Evolutionary conservation across 2,329 filamentous ascomycete species (phyloP), one percentile per base, ranked within the genome.

Genomic region (Cladosporium sphaerospermum): DNA sequence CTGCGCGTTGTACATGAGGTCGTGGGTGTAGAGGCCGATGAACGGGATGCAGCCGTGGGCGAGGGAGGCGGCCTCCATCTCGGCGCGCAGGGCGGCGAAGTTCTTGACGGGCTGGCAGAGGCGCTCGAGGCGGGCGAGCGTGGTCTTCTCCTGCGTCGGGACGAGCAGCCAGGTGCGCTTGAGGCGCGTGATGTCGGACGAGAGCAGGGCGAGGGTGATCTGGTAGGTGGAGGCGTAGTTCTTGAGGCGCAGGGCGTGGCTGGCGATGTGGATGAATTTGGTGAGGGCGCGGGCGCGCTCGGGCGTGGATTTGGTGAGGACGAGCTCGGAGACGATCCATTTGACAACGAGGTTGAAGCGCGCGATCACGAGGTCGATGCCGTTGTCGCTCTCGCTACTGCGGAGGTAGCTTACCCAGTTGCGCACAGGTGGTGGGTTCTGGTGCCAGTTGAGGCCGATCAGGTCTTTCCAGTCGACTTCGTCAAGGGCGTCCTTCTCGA

Each of bases 391-490:
- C 34, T 61, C 58, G 19, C 62, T 59, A 46, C 84, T 83, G 49
- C 84, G 82, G 39, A 92, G 75, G 64, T 90, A 92, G 41, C 89
- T 84, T 9, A 92, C 88, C 88, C 88, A 93, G 18, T 89, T 69
- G 16, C 61, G 62, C 28, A 66, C 59, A 8, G 57, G 54, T 4
- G 63, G 60, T 39, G 67, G 61, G 28, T 78, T 78, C 61, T 89
- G 82, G 65, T 88, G 89, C 87, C 88, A 92, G 47, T 82, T 82
- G 75, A 93, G 85, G 52, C 90, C 86, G 52, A 92, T 88, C 10
- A 93, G 75, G 61, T 93, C 88, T 66, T 87, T 89, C 88, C 88
- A 93, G 70, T 92, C 88, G 57, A 93, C 87, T 67, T 92, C 88
- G 60, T 89, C 88, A 18, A 93, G 75, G 1, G 88, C 88, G 65